Evolutionary conservation across 106 monocot genomes (phyloP), one percentile per base, ranked within the genome.

Genomic region (Allium fistulosum): DNA sequence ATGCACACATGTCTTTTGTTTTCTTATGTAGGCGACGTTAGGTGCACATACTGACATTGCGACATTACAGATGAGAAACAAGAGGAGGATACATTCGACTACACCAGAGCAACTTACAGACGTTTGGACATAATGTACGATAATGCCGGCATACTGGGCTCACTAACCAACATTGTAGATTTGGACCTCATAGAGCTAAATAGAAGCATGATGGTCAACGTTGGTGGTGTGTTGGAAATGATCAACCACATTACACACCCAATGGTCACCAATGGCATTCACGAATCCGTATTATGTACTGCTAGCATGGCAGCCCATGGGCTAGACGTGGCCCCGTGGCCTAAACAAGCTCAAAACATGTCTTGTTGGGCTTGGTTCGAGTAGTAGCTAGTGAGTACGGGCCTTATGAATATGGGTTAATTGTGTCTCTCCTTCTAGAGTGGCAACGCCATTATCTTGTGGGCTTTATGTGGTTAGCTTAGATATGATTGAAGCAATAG

Each of bases 261-360:
- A 4, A 84, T 84, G 83, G 4, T 62, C 17, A 3, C 62, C 62
- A 49, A 67, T 9, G 49, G 65, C 10, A 22, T 45, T n/a, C 17
- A 61, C 28, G 84, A 80, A 28, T 80, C 80, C 10, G 77, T 84
- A 49, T 11, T 84, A 1, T 77, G 71, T 74, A 77, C 73, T 7
- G 76, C 77, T 5, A 80, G 80, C 66, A 74, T 79, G 13, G 49
- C 73, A 27, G 64, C 18, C 4, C 2, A 6, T 28, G 9, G 5
- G 84, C 53, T 0, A 74, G 80, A 12, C 10, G 55, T 16, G 67
- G 62, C 2, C 17, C 67, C 3, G 53, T 26, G 16, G 55, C 66
- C 4, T 84, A 84, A 70, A 71, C 66, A n/a, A 63, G 61, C 8
- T 56, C 84, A 12, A 84, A 84, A 59, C 77, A 80, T 77, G 84